Conservation (phyloP, 371 early-diverging fungal species). For the Mucor plumbeus region DNA sequence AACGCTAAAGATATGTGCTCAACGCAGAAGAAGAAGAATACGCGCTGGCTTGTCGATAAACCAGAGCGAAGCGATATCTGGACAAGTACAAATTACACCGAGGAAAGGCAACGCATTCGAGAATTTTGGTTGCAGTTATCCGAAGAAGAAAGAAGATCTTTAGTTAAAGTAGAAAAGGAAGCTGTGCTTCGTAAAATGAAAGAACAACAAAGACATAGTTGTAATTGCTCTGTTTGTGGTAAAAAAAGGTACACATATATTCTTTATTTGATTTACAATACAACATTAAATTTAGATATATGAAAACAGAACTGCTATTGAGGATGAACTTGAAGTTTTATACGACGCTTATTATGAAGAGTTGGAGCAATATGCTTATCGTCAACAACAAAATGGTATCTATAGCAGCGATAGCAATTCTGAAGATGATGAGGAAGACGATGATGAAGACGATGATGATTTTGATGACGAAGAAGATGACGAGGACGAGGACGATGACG, state of each 20-base stretch:
- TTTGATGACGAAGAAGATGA: slow-evolving; percentile 32
- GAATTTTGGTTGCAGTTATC: slow-evolving; percentile 90
- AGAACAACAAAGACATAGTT: slow-evolving; percentile 91
- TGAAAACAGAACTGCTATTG: slow-evolving; percentile 77
- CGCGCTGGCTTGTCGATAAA: slow-evolving; percentile 24
- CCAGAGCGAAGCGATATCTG: slow-evolving; percentile 55
- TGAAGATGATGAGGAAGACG: slow-evolving; percentile 32
- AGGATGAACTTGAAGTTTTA: slow-evolving; percentile 87
- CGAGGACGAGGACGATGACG: slow-evolving; percentile 43
- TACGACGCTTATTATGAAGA: slow-evolving; percentile 94
- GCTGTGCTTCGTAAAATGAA: slow-evolving; percentile 91
- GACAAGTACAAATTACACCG: slow-evolving; percentile 73
- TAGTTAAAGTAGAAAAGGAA: slow-evolving; percentile 90
- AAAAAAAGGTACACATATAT: slow-evolving; percentile 68
- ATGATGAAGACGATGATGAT: slow-evolving; percentile 35
- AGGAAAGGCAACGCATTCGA: slow-evolving; percentile 84
- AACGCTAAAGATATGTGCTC: slow-evolving; percentile 1
- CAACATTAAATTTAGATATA: background rate
- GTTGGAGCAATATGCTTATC: slow-evolving; percentile 85
- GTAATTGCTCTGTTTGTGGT: slow-evolving; percentile 88
- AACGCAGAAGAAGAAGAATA: background rate
- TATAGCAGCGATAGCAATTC: slow-evolving; percentile 5
- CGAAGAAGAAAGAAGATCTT: slow-evolving; percentile 82
- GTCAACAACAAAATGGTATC: slow-evolving; percentile 62
- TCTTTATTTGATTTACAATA: background rate